Evolutionary conservation across 176 grass and related monocot genomes (phyloP).

Genomic region (Pontederia paniculata): DNA sequence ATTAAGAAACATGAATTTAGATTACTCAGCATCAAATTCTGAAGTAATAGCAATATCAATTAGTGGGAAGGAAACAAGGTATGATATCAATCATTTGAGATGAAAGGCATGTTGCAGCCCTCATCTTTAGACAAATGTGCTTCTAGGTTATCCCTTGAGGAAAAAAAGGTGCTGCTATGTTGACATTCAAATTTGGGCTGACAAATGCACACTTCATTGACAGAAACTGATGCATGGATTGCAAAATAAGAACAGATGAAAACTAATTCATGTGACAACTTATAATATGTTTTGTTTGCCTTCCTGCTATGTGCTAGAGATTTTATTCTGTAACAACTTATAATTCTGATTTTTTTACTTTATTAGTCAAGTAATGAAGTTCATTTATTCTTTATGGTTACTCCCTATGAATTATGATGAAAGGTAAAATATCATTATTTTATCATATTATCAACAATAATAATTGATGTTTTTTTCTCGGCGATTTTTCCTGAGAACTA

Average conservation of each 20-base stretch:
- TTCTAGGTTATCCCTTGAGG: no score
- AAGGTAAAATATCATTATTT: no score
- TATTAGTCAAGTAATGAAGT: no score
- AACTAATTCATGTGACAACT: neutral
- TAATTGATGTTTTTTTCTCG: no score
- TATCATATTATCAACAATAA: no score
- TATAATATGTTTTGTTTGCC: no score
- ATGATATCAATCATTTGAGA: neutral
- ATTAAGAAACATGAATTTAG: neutral
- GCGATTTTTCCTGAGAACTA: no score
- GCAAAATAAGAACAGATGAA: conserved; percentile 16
- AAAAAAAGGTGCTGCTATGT: conserved; percentile 44
- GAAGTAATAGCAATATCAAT: neutral
- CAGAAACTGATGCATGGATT: conserved; percentile 36
- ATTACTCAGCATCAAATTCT: neutral
- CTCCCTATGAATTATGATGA: no score
- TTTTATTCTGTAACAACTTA: no score
- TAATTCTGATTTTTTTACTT: no score
- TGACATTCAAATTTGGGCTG: conserved; percentile 48
- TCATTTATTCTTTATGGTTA: no score
- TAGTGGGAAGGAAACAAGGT: neutral
- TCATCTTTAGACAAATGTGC: conserved; percentile 25
- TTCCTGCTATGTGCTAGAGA: no score
- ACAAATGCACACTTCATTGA: conserved; percentile 64
- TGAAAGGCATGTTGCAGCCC: conserved; percentile 2